Conservation (phyloP, 495 filamentous ascomycete genomes). For the Xylaria palmicola region DNA sequence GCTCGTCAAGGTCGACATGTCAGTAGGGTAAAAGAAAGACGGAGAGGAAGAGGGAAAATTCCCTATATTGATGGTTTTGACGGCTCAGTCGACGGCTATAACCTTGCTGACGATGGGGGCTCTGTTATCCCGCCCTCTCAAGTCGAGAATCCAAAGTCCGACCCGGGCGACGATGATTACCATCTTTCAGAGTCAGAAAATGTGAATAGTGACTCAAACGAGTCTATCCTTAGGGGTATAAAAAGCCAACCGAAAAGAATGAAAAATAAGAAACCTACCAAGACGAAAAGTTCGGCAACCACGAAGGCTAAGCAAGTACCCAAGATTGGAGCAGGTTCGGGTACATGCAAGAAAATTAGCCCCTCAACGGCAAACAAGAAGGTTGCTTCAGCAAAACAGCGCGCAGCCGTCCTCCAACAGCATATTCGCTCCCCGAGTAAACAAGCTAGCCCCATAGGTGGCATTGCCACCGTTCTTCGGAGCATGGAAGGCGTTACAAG, state of each 20-base stretch:
- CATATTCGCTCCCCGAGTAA: neutral
- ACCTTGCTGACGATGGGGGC: neutral
- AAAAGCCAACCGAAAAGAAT: neutral
- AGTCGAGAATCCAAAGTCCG: neutral
- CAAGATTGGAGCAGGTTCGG: neutral
- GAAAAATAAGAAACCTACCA: neutral
- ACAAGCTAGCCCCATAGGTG: neutral
- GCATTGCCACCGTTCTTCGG: neutral
- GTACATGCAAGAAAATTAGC: neutral
- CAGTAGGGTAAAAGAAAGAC: neutral
- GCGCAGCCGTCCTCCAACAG: neutral
- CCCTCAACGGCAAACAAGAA: neutral
- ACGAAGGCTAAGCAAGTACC: neutral
- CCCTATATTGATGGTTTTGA: neutral
- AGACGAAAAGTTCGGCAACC: neutral
- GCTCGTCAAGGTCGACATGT: neutral
- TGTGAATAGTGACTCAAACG: neutral
- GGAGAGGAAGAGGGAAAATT: neutral
- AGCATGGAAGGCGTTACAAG: neutral
- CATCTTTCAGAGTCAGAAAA: constrained; percentile 8
- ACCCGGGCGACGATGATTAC: neutral
- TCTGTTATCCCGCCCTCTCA: neutral
- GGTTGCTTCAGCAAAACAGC: neutral
- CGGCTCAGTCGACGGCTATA: neutral
- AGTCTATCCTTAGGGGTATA: neutral